Conservation (phyloP, 768 basidiomycete genomes). For the Tulasnella sp. region DNA sequence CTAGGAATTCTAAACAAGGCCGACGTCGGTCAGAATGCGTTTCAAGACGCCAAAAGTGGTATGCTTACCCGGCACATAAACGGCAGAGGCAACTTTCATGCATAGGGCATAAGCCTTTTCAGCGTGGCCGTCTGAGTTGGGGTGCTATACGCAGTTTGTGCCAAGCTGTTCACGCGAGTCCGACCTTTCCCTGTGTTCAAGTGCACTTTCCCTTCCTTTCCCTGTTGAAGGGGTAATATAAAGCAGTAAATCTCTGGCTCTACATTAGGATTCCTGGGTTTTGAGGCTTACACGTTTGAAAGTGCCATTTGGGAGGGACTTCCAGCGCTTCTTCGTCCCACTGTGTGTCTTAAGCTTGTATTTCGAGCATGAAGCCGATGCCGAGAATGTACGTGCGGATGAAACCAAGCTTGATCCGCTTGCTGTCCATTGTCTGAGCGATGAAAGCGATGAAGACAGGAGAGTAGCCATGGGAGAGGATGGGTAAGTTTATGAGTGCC, state of each 20-base stretch:
- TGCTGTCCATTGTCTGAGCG: neutral
- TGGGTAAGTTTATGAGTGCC: neutral
- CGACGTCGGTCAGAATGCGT: too few species aligned
- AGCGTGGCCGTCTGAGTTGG: slow-evolving; percentile 12
- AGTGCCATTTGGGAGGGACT: slow-evolving; percentile 10
- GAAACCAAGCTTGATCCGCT: neutral
- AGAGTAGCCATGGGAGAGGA: neutral
- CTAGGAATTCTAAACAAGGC: too few species aligned
- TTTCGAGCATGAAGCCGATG: neutral
- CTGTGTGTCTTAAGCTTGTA: slow-evolving; percentile 13
- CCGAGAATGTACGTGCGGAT: neutral
- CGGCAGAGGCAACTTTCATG: neutral
- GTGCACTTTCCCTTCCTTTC: slow-evolving; percentile 14
- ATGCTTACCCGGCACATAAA: too few species aligned
- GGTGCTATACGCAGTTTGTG: slow-evolving; percentile 14
- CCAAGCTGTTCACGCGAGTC: slow-evolving; percentile 12
- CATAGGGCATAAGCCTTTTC: slow-evolving; percentile 16
- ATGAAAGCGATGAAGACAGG: neutral
- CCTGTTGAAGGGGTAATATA: neutral
- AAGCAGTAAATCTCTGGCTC: neutral
- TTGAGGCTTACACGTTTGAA: slow-evolving; percentile 15
- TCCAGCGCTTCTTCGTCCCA: slow-evolving; percentile 15
- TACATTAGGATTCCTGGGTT: neutral
- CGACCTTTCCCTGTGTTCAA: slow-evolving; percentile 13
- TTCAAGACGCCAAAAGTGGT: too few species aligned